A percentile compares a stretch with the other conserved stretches of the same genome.
Conservation (phyloP, 2,329 filamentous ascomycete species). For the Diaporthe eres region DNA sequence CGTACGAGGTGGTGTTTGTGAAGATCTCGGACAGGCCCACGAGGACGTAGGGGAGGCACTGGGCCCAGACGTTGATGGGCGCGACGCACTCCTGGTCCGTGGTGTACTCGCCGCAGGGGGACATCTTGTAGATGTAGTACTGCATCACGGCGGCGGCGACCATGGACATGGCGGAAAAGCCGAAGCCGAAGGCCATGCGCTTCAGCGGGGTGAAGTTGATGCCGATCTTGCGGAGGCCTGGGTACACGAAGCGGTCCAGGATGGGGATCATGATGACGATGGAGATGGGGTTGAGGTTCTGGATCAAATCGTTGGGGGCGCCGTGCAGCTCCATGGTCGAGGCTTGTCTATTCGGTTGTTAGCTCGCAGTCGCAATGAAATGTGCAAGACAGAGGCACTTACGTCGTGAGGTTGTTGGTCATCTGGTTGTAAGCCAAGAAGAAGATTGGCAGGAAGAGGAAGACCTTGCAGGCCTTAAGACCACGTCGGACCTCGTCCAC, state of each 20-base stretch:
- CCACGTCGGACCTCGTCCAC: slow-evolving; percentile 83
- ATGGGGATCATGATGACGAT: slow-evolving; percentile 83
- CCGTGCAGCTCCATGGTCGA: slow-evolving; percentile 77
- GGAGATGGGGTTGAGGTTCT: slow-evolving; percentile 82
- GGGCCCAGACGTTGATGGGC: slow-evolving; percentile 76
- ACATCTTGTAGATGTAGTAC: slow-evolving; percentile 74
- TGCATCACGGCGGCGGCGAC: slow-evolving; percentile 70
- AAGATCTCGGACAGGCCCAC: slow-evolving; percentile 68
- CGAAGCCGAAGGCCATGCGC: slow-evolving; percentile 80
- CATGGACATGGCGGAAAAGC: slow-evolving; percentile 74
- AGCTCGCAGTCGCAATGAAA: background rate
- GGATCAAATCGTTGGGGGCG: slow-evolving; percentile 83
- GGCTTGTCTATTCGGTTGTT: slow-evolving; percentile 64
- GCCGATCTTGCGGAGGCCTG: slow-evolving; percentile 72
- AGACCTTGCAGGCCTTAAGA: slow-evolving; percentile 78
- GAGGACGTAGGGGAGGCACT: slow-evolving; percentile 66
- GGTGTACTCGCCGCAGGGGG: slow-evolving; percentile 69
- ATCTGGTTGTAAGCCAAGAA: slow-evolving; percentile 73
- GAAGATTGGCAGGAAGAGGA: slow-evolving; percentile 77
- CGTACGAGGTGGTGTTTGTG: slow-evolving; percentile 72
- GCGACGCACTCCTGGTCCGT: slow-evolving; percentile 59
- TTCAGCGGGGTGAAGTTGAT: slow-evolving; percentile 82
- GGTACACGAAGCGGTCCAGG: slow-evolving; percentile 79
- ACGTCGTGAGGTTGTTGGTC: slow-evolving; percentile 69
- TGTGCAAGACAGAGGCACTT: background rate